These are phyloP conservation scores for Gastrolobium bilobum DNA, from an alignment of 306 rosid species.

Conservation along the genomic window DNA sequence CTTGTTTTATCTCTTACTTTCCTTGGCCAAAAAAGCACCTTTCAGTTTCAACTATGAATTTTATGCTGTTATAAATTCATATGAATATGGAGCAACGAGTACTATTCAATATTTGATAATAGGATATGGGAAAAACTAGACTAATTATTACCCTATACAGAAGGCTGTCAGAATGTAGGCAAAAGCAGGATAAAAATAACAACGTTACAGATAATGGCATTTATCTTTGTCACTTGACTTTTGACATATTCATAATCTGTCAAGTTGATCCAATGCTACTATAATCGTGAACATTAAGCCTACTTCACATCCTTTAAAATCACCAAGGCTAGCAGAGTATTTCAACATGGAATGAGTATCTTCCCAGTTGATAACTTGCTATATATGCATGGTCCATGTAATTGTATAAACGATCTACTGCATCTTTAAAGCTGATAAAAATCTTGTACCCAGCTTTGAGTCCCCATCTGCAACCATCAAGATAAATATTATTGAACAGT, in stretches of 20 bases:
- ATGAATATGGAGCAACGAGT: neutral
- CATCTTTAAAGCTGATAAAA: slow-evolving; percentile 17
- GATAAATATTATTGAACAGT: neutral
- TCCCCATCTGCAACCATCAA: slow-evolving; percentile 6
- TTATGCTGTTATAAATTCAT: neutral
- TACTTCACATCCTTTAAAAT: neutral
- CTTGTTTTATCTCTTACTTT: neutral
- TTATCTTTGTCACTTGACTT: slow-evolving; percentile 12
- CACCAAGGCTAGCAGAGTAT: neutral
- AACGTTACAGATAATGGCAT: neutral
- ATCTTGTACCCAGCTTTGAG: slow-evolving; percentile 38
- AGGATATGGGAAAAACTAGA: neutral
- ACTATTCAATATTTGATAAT: neutral
- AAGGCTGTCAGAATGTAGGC: neutral
- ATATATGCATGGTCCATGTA: slow-evolving; percentile 1
- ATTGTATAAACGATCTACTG: neutral
- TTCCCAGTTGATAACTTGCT: neutral
- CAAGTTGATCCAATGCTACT: neutral
- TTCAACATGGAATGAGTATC: neutral
- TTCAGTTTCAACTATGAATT: neutral
- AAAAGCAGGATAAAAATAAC: neutral
- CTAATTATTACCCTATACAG: neutral
- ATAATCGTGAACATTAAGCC: neutral
- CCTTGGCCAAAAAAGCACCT: neutral
- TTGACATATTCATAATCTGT: neutral